Evolutionary conservation across 768 basidiomycete species (phyloP), one percentile per base, ranked within the genome.

Genomic region (Coprinellus micaceus): DNA sequence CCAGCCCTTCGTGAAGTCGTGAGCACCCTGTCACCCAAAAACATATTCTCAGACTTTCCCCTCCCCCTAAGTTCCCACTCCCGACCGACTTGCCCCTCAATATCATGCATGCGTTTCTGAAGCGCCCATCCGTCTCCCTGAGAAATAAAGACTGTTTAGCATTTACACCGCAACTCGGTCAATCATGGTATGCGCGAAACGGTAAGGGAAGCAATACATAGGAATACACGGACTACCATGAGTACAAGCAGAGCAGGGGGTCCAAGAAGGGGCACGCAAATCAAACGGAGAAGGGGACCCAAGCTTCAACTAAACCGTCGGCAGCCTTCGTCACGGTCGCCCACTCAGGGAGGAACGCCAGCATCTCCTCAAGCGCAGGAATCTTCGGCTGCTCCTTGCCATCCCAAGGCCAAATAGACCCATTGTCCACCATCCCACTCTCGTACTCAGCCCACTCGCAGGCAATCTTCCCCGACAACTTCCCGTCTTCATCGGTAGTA

Each of bases 391-490:
- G 61, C 56, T 48, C 52, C 15, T 39, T 47, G 47, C n/a, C n/a
- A n/a, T n/a, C n/a, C n/a, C n/a, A n/a, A n/a, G 39, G 37, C 15
- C 39, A 59, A 65, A 43, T 61, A 17, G 57, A 51, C 17, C 75
- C 74, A 58, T 76, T 71, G 40, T 82, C 83, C 12, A 81, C 66
- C 59, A 75, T 79, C 41, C 66, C 83, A 61, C 80, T 81, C 67
- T 82, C 80, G 61, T 84, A 83, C 63, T 89, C 87, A n/a, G 77
- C 80, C 82, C 85, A 88, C 53, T 81, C 79, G 58, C 85, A 87
- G 17, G 78, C 81, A 21, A 84, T 75, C 3, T 77, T 74, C 26
- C 84, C 88, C 25, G 54, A 58, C 26, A 61, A 53, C 46, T 58
- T 43, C 56, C 58, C 17, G 46, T 63, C 60, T 36, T 59, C 59